Base-by-base conservation (phyloP, 305 asterid species). In the Ilex paraguariensis region DNA sequence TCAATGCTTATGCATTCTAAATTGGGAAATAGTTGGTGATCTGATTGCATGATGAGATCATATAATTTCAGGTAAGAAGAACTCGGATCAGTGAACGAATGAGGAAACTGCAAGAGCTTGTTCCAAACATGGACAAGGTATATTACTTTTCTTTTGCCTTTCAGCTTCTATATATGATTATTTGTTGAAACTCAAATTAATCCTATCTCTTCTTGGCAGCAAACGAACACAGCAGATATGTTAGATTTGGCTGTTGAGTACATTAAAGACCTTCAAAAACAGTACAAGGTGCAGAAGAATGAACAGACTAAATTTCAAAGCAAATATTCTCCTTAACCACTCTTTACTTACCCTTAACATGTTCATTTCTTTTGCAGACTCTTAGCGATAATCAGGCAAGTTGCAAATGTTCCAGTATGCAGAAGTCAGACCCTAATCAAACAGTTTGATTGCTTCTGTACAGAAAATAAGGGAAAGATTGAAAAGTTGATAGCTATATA, bases 71-170 rank as follows among this genome's bases (percentile, higher is more conserved):
- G 98, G 87, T 86, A 40, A 82, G 98, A 65, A 80, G 96, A 82
- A 84, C 94, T 3, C 82, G 83, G 62, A 91, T 91, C 65, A 91
- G 98, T 55, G 98, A 91, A 73, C 76, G 98, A 70, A 91, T 91
- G 98, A 86, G 90, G 75, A 91, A 81, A 63, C 75, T 91, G 74
- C 96, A 91, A 61, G 98, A 88, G 16, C 85, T 91, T 66, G 97
- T 91, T 15, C 97, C 97, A 13, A 91, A 91, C 75, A 91, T 88
- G 97, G 96, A 91, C 54, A 88, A 91, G 85, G 98, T 86, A 73
- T 16, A 49, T 36, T 4, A 5, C 9, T 36, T 36, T 8, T 36
- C 42, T 36, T 5, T 36, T 21, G 28, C 28, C 9, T 36, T 36
- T 36, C 6, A 36, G 42, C 42, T 8, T 36, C 42, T 36, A 36